phyloP scores from a whole-genome alignment of 495 filamentous ascomycete species.

The Neurospora sp. region DNA sequence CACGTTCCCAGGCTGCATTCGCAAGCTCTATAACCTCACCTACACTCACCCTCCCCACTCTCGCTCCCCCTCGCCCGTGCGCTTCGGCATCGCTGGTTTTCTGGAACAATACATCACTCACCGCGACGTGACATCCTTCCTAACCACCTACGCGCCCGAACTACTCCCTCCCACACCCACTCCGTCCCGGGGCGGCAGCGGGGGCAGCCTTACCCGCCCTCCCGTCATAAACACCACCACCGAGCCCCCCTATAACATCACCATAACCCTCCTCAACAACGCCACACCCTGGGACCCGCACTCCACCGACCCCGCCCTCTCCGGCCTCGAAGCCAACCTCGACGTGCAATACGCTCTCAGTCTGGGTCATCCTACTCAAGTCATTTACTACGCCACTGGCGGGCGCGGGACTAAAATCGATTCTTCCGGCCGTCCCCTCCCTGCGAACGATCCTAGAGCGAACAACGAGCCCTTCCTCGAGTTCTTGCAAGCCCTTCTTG shows the following conservation, averaged over 20 bases:
- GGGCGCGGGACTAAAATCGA: conserved; percentile 50
- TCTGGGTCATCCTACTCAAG: conserved; percentile 47
- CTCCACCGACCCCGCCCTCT: conserved; percentile 12
- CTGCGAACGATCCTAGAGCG: conserved; percentile 25
- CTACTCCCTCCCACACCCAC: conserved; percentile 18
- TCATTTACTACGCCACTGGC: conserved; percentile 58
- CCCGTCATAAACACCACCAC: neutral
- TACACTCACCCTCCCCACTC: conserved; percentile 13
- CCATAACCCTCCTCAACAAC: conserved; percentile 50
- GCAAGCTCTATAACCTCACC: conserved; percentile 31
- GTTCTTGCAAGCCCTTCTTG: conserved; percentile 59
- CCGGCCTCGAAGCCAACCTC: conserved; percentile 55
- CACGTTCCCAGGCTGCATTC: conserved; percentile 27
- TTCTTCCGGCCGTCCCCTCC: conserved; percentile 36
- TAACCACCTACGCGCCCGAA: conserved; percentile 40
- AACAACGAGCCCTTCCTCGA: conserved; percentile 76
- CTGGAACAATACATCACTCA: conserved; percentile 56
- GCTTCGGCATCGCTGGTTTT: conserved; percentile 60
- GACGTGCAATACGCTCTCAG: conserved; percentile 62
- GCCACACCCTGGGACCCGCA: conserved; percentile 34
- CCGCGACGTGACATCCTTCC: conserved; percentile 45
- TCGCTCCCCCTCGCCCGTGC: conserved; percentile 14
- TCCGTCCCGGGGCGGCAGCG: neutral
- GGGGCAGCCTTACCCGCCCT: neutral
- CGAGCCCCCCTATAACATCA: conserved; percentile 44